Conservation (phyloP, 371 early-diverging fungal genomes). For the Furculomyces boomerangus region DNA sequence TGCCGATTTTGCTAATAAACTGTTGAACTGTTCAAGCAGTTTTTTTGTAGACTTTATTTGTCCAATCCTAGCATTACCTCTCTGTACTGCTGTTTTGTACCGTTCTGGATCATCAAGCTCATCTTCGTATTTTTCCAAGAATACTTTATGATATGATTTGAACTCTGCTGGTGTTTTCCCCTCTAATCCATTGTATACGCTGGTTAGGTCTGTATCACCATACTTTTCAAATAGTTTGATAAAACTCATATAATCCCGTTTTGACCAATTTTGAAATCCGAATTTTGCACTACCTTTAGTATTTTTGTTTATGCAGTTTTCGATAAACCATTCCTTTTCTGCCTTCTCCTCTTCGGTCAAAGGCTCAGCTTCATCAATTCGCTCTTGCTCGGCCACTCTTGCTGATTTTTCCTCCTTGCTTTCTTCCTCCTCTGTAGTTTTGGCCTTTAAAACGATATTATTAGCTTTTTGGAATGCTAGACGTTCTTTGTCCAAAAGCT, state of each 20-base stretch:
- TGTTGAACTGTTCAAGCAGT: slow-evolving; percentile 28
- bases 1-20: slow-evolving; percentile 5
- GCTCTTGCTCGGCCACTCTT: slow-evolving; percentile 55
- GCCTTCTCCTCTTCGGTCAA: slow-evolving; percentile 74
- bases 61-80: slow-evolving; percentile 66
- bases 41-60: slow-evolving; percentile 67
- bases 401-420: slow-evolving; percentile 32
- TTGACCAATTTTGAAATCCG: slow-evolving; percentile 89
- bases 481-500: slow-evolving; percentile 68
- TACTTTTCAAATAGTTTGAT: slow-evolving; percentile 77
- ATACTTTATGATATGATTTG: slow-evolving; percentile 58
- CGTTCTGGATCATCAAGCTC: slow-evolving; percentile 47
- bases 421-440: slow-evolving; percentile 5
- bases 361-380: slow-evolving; percentile 71
- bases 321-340: slow-evolving; percentile 58
- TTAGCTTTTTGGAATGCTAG: slow-evolving; percentile 38
- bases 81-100: slow-evolving; percentile 67
- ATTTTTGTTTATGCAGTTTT: slow-evolving; percentile 3
- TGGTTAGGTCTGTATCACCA: slow-evolving; percentile 55
- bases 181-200: slow-evolving; percentile 69
- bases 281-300: slow-evolving; percentile 8
- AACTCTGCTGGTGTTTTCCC: slow-evolving; percentile 81
- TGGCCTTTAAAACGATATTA: slow-evolving; percentile 32
- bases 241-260: slow-evolving; percentile 81
- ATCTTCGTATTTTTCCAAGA: slow-evolving; percentile 75